These are phyloP conservation scores for Acephala macrosclerotiorum DNA, from an alignment of 2,329 filamentous ascomycete genomes.

Conservation along the genomic window DNA sequence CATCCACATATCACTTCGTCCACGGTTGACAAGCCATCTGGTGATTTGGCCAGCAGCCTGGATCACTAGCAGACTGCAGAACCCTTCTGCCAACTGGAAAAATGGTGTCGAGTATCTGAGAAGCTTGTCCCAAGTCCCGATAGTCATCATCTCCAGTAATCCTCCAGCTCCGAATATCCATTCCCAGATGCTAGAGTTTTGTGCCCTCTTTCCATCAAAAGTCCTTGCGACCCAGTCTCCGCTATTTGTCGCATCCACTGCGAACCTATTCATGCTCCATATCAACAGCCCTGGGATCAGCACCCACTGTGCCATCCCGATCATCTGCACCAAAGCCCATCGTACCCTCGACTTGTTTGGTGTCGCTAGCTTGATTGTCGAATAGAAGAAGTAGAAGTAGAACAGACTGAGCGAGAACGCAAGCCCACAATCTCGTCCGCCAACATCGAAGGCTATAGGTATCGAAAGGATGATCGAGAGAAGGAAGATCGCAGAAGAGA, in stretches of 20 bases:
- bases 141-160: slow-evolving; percentile 77
- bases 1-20: slow-evolving; percentile 96
- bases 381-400: slow-evolving; percentile 90
- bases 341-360: slow-evolving; percentile 80
- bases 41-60: slow-evolving; percentile 95
- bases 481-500: slow-evolving; percentile 86
- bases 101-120: slow-evolving; percentile 90
- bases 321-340: slow-evolving; percentile 71
- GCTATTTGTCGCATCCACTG: slow-evolving; percentile 79
- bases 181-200: slow-evolving; percentile 73
- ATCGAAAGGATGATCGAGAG: slow-evolving; percentile 94
- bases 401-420: slow-evolving; percentile 92
- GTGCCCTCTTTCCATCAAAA: slow-evolving; percentile 70
- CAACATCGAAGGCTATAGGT: slow-evolving; percentile 96
- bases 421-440: slow-evolving; percentile 90
- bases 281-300: slow-evolving; percentile 87
- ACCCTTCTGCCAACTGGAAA: slow-evolving; percentile 94
- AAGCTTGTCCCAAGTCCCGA: slow-evolving; percentile 89
- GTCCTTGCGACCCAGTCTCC: slow-evolving; percentile 84
- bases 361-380: slow-evolving; percentile 78
- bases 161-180: slow-evolving; percentile 92
- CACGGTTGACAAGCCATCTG: slow-evolving; percentile 91
- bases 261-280: slow-evolving; percentile 95
- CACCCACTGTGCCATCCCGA: slow-evolving; percentile 84
- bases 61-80: slow-evolving; percentile 95